A percentile compares a stretch with the other conserved stretches of the same genome.
These are phyloP conservation scores for Thermomucor indicae-seudaticae DNA, from an alignment of 371 early-diverging fungal genomes.

Conservation along the genomic window DNA sequence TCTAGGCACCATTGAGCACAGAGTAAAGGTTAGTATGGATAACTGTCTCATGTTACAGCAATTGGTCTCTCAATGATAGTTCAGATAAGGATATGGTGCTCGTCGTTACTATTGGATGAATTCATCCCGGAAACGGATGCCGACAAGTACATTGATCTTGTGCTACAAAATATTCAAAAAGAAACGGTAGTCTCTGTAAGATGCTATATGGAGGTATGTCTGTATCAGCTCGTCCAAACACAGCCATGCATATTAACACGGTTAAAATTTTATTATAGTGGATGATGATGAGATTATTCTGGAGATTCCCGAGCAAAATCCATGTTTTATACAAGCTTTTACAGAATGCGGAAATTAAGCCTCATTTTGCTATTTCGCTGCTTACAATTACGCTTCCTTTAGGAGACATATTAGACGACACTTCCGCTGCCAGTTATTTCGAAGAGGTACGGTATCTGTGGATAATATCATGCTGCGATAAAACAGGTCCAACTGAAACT, in stretches of 20 bases:
- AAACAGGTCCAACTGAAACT: not conserved
- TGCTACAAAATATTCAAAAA: constrained; percentile 30
- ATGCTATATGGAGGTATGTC: constrained; percentile 44
- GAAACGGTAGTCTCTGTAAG: constrained; percentile 49
- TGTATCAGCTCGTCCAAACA: not conserved
- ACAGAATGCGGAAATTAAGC: constrained; percentile 29
- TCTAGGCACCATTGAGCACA: constrained; percentile 39
- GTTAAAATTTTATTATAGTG: constrained; percentile 15
- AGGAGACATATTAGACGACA: constrained; percentile 23
- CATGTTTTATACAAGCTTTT: constrained; percentile 16
- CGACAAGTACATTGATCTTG: constrained; percentile 16
- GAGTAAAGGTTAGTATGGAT: constrained; percentile 34
- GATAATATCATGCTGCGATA: not conserved
- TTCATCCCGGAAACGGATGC: constrained; percentile 30
- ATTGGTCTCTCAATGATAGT: not conserved
- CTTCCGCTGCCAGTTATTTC: constrained; percentile 13
- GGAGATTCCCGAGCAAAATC: constrained; percentile 26
- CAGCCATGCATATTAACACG: not conserved
- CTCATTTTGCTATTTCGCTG: constrained; percentile 44
- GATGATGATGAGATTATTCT: constrained; percentile 24
- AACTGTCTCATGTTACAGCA: too few relatives aligned
- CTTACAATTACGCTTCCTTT: constrained; percentile 37
- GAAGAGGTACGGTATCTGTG: constrained; percentile 10
- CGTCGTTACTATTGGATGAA: constrained; percentile 42
- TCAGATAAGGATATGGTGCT: constrained; percentile 49